These are phyloP conservation scores for Actinidia polygama DNA, from an alignment of 179 eudicot species.

Conservation along the genomic window DNA sequence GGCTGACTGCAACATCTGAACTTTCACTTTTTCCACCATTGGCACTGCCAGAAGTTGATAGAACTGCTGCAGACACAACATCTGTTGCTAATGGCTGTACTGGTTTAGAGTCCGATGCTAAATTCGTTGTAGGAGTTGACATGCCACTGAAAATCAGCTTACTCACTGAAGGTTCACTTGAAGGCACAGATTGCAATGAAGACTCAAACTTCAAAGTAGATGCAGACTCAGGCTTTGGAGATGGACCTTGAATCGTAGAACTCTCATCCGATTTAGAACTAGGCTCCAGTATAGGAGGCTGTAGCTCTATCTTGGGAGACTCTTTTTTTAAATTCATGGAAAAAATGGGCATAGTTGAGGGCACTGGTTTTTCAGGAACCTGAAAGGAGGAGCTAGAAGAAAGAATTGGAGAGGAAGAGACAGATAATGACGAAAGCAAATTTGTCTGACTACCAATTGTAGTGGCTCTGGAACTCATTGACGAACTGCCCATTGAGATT, in stretches of 20 bases:
- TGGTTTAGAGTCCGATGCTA: slow-evolving; percentile 31
- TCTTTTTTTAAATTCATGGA: slow-evolving; percentile 19
- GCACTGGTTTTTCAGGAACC: slow-evolving; percentile 19
- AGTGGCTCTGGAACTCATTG: slow-evolving; percentile 28
- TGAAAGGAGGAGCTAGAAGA: slow-evolving; percentile 31
- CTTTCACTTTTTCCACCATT: slow-evolving; percentile 32
- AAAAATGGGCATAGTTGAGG: slow-evolving; percentile 28
- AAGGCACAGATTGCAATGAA: slow-evolving; percentile 28
- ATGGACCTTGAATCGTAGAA: slow-evolving; percentile 22
- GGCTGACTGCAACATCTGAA: slow-evolving; percentile 40
- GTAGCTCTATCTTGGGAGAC: slow-evolving; percentile 25
- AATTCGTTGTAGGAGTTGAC: slow-evolving; percentile 29
- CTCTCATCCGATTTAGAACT: slow-evolving; percentile 24
- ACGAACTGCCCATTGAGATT: slow-evolving; percentile 24
- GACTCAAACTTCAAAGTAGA: slow-evolving; percentile 31
- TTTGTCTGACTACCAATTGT: slow-evolving; percentile 38
- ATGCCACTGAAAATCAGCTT: slow-evolving; percentile 32
- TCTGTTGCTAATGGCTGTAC: slow-evolving; percentile 38
- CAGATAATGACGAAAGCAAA: slow-evolving; percentile 33
- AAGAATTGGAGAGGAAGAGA: slow-evolving; percentile 35
- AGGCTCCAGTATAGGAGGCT: slow-evolving; percentile 42
- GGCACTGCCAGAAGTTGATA: slow-evolving; percentile 36
- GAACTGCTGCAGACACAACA: slow-evolving; percentile 31
- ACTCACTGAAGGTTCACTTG: slow-evolving; percentile 38
- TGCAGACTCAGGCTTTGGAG: slow-evolving; percentile 36